These are phyloP conservation scores for Penicillium crystallinum DNA, from an alignment of 495 filamentous ascomycete genomes.

Conservation along the genomic window DNA sequence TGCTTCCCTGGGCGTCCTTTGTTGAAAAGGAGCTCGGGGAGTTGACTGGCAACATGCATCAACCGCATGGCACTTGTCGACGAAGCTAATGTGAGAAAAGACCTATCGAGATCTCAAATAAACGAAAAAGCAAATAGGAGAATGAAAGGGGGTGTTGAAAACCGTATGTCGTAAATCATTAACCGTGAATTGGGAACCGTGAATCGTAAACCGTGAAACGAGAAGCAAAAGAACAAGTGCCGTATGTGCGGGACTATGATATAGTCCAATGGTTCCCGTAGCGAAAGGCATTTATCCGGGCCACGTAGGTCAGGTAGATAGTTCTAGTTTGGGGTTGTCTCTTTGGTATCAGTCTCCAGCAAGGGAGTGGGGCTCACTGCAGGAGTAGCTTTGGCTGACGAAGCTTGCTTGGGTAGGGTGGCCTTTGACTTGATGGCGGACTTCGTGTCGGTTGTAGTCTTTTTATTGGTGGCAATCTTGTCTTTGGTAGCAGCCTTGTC, in stretches of 20 bases:
- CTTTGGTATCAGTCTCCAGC: neutral
- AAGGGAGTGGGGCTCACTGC: neutral
- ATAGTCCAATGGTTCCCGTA: too few relatives aligned
- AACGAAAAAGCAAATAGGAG: neutral
- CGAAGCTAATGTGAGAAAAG: neutral
- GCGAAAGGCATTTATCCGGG: too few relatives aligned
- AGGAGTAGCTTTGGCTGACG: neutral
- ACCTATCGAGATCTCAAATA: neutral
- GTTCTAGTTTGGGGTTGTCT: neutral
- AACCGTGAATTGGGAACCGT: too few relatives aligned
- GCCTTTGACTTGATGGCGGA: neutral
- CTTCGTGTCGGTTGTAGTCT: neutral
- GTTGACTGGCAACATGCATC: neutral
- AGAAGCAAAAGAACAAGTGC: neutral
- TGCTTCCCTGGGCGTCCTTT: neutral
- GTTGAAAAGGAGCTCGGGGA: neutral
- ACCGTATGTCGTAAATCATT: too few relatives aligned
- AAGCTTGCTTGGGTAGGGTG: neutral
- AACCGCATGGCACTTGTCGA: neutral
- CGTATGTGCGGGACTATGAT: neutral
- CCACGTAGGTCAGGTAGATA: neutral
- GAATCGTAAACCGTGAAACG: neutral
- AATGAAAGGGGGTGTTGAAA: neutral
- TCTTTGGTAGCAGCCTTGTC: neutral
- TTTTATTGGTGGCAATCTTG: neutral